phyloP scores from a whole-genome alignment of 345 rosid genomes.

The Orychophragmus violaceus region DNA sequence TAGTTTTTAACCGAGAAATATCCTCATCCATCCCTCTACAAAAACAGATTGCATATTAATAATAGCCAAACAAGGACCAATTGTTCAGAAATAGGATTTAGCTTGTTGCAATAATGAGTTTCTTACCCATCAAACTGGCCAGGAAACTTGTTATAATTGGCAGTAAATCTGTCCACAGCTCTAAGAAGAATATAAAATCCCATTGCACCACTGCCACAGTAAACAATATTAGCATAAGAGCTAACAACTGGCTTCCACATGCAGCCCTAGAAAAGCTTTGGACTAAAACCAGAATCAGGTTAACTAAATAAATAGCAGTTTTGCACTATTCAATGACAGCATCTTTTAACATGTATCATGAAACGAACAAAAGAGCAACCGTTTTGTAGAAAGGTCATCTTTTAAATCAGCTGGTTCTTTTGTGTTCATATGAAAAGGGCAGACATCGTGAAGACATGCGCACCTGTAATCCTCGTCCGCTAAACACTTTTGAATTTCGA shows the following conservation, averaged over 20 bases:
- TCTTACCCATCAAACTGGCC: constrained; percentile 93
- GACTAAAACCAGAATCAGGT: background rate
- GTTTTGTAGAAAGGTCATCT: background rate
- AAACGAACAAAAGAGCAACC: background rate
- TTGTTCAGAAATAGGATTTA: background rate
- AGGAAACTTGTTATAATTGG: constrained; percentile 86
- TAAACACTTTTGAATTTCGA: constrained; percentile 68
- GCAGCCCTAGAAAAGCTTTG: background rate
- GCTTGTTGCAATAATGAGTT: too few relatives aligned
- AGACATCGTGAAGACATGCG: constrained; percentile 5
- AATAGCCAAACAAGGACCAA: background rate
- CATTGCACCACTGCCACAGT: constrained; percentile 51
- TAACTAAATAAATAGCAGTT: constrained; percentile 1
- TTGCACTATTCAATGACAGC: background rate
- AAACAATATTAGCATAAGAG: constrained; percentile 9
- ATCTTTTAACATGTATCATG: background rate
- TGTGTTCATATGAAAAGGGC: background rate
- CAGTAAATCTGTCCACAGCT: constrained; percentile 81
- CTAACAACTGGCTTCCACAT: constrained; percentile 10
- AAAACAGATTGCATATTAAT: constrained; percentile 1
- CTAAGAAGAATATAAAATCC: constrained; percentile 87
- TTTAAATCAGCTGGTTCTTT: constrained; percentile 2
- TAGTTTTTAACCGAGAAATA: constrained; percentile 70
- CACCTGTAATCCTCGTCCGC: constrained; percentile 90
- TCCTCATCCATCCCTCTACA: constrained; percentile 81